These are phyloP conservation scores for Cadophora sp. DNA, from an alignment of 2,329 filamentous ascomycete species.

Conservation along the genomic window DNA sequence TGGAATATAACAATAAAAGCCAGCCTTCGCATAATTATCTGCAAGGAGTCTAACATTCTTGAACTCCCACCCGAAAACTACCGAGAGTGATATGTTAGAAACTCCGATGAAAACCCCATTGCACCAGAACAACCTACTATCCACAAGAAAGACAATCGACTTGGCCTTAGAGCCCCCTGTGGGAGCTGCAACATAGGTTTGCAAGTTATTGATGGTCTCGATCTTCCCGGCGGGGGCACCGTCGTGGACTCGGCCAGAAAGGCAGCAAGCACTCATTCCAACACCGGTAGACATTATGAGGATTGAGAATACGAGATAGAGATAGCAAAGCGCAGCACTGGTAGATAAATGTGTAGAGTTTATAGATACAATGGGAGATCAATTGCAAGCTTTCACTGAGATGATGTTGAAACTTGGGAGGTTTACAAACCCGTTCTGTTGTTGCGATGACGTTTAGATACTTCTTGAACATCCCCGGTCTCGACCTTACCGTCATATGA, in stretches of 20 bases:
- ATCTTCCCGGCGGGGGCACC: conserved; percentile 46
- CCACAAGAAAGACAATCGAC: conserved; percentile 54
- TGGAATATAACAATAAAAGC: conserved; percentile 54
- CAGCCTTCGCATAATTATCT: conserved; percentile 54
- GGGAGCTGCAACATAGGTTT: conserved; percentile 54
- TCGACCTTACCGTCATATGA: neutral
- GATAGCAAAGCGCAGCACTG: neutral
- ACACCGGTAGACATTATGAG: conserved; percentile 48
- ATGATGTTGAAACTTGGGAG: neutral
- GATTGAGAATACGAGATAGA: neutral
- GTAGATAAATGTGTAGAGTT: neutral
- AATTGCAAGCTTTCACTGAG: neutral
- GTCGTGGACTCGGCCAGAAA: conserved; percentile 50
- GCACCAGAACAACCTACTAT: conserved; percentile 44
- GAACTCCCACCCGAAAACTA: conserved; percentile 56
- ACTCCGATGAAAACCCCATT: neutral
- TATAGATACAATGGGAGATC: neutral
- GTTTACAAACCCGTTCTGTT: neutral
- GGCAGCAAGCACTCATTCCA: conserved; percentile 51
- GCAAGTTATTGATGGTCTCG: conserved; percentile 48
- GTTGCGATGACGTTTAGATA: conserved; percentile 18
- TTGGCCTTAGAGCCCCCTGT: conserved; percentile 50
- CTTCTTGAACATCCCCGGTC: neutral
- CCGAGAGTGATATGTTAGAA: neutral
- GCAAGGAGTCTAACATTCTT: conserved; percentile 55